Evolutionary conservation across 1,139 yeast species (phyloP).

Genomic region (Hemisphaericaspora subhashii): DNA sequence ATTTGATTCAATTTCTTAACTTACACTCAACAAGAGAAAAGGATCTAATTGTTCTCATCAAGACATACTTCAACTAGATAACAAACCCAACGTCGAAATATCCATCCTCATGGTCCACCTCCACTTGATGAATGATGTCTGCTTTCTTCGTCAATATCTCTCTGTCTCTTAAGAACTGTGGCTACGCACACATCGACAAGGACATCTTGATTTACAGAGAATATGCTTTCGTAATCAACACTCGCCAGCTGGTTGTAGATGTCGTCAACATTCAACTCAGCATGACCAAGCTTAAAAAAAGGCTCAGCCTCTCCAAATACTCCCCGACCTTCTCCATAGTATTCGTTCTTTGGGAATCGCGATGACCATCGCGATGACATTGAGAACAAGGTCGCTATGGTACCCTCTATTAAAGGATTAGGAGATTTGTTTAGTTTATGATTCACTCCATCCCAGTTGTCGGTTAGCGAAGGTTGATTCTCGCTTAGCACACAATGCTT

Average conservation of each 20-base stretch:
- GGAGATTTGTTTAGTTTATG: constrained; percentile 11
- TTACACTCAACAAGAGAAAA: too few relatives aligned
- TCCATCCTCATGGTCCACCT: too few relatives aligned
- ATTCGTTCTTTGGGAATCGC: constrained; percentile 10
- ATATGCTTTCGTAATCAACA: constrained; percentile 12
- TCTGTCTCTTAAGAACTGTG: constrained; percentile 13
- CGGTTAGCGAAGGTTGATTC: constrained; percentile 12
- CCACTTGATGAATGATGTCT: too few relatives aligned
- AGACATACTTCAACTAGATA: too few relatives aligned
- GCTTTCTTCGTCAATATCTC: constrained; percentile 20
- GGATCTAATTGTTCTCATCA: too few relatives aligned
- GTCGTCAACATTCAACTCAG: constrained; percentile 13
- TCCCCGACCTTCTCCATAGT: constrained; percentile 10
- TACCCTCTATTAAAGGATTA: constrained; percentile 9
- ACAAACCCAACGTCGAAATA: too few relatives aligned
- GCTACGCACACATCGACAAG: constrained; percentile 15
- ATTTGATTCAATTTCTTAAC: too few relatives aligned
- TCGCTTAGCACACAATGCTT: constrained; percentile 9
- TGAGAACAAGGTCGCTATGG: constrained; percentile 8
- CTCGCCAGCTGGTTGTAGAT: constrained; percentile 3
- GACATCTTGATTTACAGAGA: constrained; percentile 12
- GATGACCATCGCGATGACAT: constrained; percentile 5
- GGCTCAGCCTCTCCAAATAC: constrained; percentile 12
- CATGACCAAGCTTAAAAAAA: constrained; percentile 11
- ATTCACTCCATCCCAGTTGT: constrained; percentile 14